Evolutionary conservation across 495 filamentous ascomycete genomes (phyloP), one percentile per base, ranked within the genome.

Genomic region (Astrocystis sublimbata): DNA sequence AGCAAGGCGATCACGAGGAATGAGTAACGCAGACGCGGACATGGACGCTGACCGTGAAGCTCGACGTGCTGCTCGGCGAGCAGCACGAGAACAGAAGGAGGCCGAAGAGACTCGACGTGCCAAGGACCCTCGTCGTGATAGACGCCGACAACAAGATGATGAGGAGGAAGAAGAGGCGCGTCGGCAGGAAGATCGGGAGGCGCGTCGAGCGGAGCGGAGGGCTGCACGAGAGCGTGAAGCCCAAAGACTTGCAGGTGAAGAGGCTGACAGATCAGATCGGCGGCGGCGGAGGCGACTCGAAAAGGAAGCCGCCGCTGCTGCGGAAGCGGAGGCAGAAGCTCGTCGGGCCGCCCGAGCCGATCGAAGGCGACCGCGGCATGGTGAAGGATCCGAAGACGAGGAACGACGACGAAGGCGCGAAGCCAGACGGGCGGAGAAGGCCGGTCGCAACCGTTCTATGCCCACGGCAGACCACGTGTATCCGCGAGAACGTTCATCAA

Each of bases 11-110:
- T 49, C 68, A 8, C 66, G 60, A 26, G 66, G 57, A 47, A 42
- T 60, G 35, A 64, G 64, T 21, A 61, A 21, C 33, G 73, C 75
- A 28, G 65, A 70, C 0, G 64, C 69, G 4, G 76, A 77, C 51
- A 73, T 74, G 0, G 82, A 83, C 26, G 72, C 75, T 26, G 81
- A 85, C 26, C 79, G 80, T 17, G 83, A 85, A 62, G 82, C 80
- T 9, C 79, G 81, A 38, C 80, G 82, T 12, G 82, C 78, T 2
- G 81, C 81, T 40, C 76, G 82, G 26, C 79, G 77, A 45, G 76
- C 78, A n/a, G 76, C 73, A 35, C 74, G 73, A 33, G 74, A 73
- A 4, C 80, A 81, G 42, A 77, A 81, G 43, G 72, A 68, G 45
- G 76, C 76, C 6, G 80, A 78, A 17, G 82, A 83, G 53, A 79